Percentiles rank a stretch among this genome's conserved stretches.
Evolutionary conservation across 805 yeast genomes (phyloP).

Genomic region (Candida namnaoensis): DNA sequence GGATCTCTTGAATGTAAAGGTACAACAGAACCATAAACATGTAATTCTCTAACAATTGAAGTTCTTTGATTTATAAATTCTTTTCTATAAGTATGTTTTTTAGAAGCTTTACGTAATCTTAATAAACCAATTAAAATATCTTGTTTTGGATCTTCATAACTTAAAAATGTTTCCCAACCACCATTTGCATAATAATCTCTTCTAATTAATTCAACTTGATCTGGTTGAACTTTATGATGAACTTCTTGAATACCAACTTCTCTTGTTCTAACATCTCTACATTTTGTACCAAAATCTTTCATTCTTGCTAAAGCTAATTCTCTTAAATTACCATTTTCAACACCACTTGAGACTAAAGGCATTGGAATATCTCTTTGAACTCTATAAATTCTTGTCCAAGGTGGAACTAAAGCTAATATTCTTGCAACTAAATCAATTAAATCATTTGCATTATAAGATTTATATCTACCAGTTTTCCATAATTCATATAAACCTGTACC

Average conservation of each 20-base stretch:
- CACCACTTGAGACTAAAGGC: constrained; percentile 97
- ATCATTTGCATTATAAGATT: constrained; percentile 91
- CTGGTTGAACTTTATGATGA: constrained; percentile 93
- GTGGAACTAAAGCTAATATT: constrained; percentile 92
- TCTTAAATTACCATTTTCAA: constrained; percentile 89
- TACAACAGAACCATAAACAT: constrained; percentile 95
- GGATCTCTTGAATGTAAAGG: constrained; percentile 96
- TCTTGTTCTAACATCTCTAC: constrained; percentile 94
- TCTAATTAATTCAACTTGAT: constrained; percentile 90
- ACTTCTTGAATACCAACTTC: constrained; percentile 99
- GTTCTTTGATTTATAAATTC: constrained; percentile 81
- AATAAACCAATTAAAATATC: constrained; percentile 90
- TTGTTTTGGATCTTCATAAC: constrained; percentile 95
- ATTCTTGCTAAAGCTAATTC: constrained; percentile 94
- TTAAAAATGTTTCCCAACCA: constrained; percentile 96
- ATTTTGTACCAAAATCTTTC: constrained; percentile 95
- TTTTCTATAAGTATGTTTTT: constrained; percentile 83
- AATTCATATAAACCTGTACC: constrained; percentile 96
- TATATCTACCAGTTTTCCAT: constrained; percentile 94
- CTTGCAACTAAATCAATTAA: constrained; percentile 92
- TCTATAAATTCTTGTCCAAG: constrained; percentile 98
- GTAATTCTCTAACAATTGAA: constrained; percentile 92
- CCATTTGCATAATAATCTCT: constrained; percentile 97
- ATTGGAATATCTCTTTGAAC: constrained; percentile 98
- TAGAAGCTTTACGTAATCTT: constrained; percentile 80